Base-by-base conservation (phyloP, 2,329 filamentous ascomycete genomes). In the Fusarium sp. region DNA sequence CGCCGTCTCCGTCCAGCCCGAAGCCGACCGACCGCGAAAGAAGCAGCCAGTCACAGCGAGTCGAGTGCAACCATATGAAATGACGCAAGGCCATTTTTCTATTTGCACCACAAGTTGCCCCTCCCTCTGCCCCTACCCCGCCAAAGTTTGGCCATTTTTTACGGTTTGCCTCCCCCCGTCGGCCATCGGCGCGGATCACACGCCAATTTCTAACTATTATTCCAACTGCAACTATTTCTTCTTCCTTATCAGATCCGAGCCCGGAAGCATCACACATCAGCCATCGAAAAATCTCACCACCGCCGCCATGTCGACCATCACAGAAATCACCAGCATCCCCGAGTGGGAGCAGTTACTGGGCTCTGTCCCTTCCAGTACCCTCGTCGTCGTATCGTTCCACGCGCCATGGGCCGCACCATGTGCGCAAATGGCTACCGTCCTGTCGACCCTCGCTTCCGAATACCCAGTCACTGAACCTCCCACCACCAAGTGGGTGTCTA, bases 381-480 rank as follows among this genome's bases (percentile, higher is more conserved):
- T 98, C 63, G 86, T 95, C 67, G 86, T 98, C 76, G 89, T 97
- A 77, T 98, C 94, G 79, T 99, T 99, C 85, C 92, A 98, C 80
- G 94, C 96, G 21, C 92, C 94, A 71, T 99, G 96, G 96, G 96
- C 96, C 31, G 94, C 94, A 62, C 96, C 96, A 45, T 98, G 96
- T 85, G 90, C 92, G 68, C 94, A 98, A 82, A 98, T 98, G 94
- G 89, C 88, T 72, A 92, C 90, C 51, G 92, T 98, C 73, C 89
- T 99, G 70, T 86, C 88, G 76, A 92, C 94, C 22, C 92, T 99
- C 70, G 94, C 95, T 70, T 89, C 90, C 76, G 94, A 94, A 79
- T 97, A 97, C 82, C 89, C 93, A 65, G 85, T 88, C 75, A 85
- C 88, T 70, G 83, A 86, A 69, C 89, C 92, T 42, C 85, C 86